These are phyloP conservation scores for Theileria equi DNA, from an alignment of 169 alveolate genomes.

Conservation along the genomic window DNA sequence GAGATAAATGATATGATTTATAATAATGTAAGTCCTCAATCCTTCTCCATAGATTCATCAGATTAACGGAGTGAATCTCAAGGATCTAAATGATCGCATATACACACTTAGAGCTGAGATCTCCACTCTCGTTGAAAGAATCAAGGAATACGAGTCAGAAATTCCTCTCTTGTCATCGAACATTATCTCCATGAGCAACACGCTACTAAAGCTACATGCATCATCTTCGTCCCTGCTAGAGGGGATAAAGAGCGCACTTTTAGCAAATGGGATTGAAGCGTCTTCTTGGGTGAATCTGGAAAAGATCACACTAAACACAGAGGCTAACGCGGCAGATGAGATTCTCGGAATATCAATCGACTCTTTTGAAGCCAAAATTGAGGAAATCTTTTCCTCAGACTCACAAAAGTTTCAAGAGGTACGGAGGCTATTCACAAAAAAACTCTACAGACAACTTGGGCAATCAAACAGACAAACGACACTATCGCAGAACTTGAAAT, in stretches of 20 bases:
- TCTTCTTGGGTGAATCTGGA: neutral
- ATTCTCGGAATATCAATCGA: neutral
- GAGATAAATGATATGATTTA: constrained; percentile 34
- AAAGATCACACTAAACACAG: no score
- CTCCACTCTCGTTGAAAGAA: neutral
- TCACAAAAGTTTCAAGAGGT: no score
- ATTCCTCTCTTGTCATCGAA: neutral
- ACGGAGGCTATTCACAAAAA: no score
- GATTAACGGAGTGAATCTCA: neutral
- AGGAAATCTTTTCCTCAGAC: no score
- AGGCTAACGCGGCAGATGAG: no score
- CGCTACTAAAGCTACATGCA: no score
- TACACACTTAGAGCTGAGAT: neutral
- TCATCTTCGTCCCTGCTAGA: no score
- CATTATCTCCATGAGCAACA: neutral
- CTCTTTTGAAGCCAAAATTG: no score
- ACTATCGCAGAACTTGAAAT: no score
- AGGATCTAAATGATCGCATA: neutral
- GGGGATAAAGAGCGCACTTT: constrained; percentile 1
- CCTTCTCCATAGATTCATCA: neutral
- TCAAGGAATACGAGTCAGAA: constrained; percentile 7
- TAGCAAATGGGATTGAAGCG: constrained; percentile 3
- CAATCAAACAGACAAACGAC: no score
- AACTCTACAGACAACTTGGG: no score
- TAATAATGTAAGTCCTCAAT: neutral